These are phyloP conservation scores for Backusella tarrabulga DNA, from an alignment of 192 early-diverging fungal genomes.

Conservation along the genomic window DNA sequence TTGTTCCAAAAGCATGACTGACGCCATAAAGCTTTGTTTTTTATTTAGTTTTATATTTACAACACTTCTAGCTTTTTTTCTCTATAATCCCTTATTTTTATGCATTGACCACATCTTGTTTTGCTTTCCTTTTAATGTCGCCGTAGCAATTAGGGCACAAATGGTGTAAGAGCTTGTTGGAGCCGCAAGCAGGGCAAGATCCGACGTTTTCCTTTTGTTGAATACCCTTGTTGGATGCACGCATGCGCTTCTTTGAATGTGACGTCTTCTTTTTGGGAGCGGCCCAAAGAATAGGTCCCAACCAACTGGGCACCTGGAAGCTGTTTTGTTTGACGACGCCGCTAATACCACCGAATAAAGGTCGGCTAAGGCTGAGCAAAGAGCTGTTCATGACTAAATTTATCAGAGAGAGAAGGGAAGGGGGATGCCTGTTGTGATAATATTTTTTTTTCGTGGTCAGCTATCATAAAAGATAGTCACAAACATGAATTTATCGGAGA, in stretches of 20 bases:
- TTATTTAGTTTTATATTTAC: neutral
- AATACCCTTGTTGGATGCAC: conserved; percentile 74
- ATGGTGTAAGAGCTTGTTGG: conserved; percentile 71
- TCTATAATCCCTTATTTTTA: neutral
- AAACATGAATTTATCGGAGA: neutral
- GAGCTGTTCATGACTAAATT: neutral
- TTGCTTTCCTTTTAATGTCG: conserved; percentile 53
- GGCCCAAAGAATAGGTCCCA: conserved; percentile 71
- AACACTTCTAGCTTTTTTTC: neutral
- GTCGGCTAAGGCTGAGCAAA: neutral
- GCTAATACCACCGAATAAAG: neutral
- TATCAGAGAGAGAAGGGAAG: neutral
- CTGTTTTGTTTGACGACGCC: neutral
- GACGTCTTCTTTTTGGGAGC: conserved; percentile 94
- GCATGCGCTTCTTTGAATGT: conserved; percentile 87
- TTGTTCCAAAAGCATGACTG: neutral
- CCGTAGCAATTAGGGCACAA: conserved; percentile 75
- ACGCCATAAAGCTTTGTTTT: neutral
- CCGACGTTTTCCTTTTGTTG: conserved; percentile 68
- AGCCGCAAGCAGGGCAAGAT: conserved; percentile 77
- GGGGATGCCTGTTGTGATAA: neutral
- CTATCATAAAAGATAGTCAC: neutral
- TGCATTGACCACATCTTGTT: conserved; percentile 1
- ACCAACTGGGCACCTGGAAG: conserved; percentile 39
- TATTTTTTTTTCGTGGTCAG: neutral